Evolutionary conservation across 1,284 basidiomycete genomes (phyloP), one percentile per base, ranked within the genome.

Genomic region (Trichosporon asahii): DNA sequence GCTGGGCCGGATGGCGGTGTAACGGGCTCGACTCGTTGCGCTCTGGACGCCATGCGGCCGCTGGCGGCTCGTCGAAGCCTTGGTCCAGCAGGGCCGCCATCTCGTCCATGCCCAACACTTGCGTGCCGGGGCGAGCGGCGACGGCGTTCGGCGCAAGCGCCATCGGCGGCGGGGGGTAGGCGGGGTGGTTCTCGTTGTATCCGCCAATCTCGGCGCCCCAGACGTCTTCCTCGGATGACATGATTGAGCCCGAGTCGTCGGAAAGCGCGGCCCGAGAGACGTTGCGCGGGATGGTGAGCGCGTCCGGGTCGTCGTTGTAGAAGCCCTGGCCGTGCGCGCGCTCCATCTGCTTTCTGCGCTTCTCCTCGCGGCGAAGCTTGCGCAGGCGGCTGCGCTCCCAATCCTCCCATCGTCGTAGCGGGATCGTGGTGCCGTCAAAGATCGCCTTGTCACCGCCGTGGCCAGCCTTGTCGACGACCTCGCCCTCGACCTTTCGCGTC

Each of bases 371-470:
- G 75, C 89, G 90, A 57, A 95, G 77, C 84, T 98, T 98, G 71
- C 95, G 91, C 66, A 98, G 86, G 40, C 96, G 88, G n/a, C 93
- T 96, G 49, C 95, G 89, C 82, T 99, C 97, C 97, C 97, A 99
- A 78, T 99, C 97, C 84, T 99, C 95, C 97, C 97, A 99, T 69
- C 95, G 88, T 46, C 97, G 89, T 78, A 98, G 85, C 0, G 97
- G 95, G 29, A 99, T 89, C 0, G 87, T 88, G 55, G 86, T 84
- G 1, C 88, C 89, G 63, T 88, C 86, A 57, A 86, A 85, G 5
- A 82, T 76, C 4, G 85, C 85, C n/a, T 85, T 86, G 35, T 89
- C 89, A 21, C 87, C 88, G 77, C 97, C 94, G 8, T 88, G 90
- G 31, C 72, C 72, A 0, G 72, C 31, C 74, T 89, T 88, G 64